Evolutionary conservation across 2,329 filamentous ascomycete genomes (phyloP).

Genomic region (Aspergillus sojae): DNA sequence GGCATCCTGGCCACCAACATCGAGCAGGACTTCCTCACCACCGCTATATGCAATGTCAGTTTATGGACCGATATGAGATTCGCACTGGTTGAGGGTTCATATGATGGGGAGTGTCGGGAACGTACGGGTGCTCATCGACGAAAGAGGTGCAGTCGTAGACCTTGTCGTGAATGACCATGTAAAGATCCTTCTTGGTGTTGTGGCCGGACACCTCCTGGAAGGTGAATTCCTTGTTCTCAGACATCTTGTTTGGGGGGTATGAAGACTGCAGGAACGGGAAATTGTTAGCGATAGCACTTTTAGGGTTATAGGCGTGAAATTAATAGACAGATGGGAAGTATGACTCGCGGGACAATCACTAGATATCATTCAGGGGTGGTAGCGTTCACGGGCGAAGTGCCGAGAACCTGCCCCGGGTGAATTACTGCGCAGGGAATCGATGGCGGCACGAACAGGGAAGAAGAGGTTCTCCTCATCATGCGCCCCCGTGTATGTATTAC

Average conservation of each 20-base stretch:
- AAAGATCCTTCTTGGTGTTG: constrained; percentile 91
- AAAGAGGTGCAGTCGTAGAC: constrained; percentile 90
- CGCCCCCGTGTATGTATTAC: background rate
- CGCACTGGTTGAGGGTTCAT: background rate
- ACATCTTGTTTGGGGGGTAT: constrained; percentile 45
- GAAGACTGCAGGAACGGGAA: background rate
- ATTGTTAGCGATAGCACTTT: background rate
- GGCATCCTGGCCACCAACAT: constrained; percentile 92
- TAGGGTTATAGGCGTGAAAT: background rate
- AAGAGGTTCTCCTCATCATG: background rate
- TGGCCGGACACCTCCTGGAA: constrained; percentile 81
- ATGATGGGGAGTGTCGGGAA: constrained; percentile 26
- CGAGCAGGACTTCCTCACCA: constrained; percentile 96
- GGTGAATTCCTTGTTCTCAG: constrained; percentile 65
- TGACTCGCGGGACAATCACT: background rate
- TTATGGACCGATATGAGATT: background rate
- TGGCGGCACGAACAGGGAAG: background rate
- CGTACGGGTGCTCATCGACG: constrained; percentile 93
- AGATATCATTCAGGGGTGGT: background rate
- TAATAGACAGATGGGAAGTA: background rate
- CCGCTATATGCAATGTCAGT: constrained; percentile 60
- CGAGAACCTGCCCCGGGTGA: background rate
- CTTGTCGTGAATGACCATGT: constrained; percentile 91
- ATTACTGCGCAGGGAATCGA: background rate
- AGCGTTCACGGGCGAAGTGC: background rate